A percentile compares a stretch with the other conserved stretches of the same genome.
phyloP scores from a whole-genome alignment of 2,329 filamentous ascomycete genomes.

The Fusarium circinatum region DNA sequence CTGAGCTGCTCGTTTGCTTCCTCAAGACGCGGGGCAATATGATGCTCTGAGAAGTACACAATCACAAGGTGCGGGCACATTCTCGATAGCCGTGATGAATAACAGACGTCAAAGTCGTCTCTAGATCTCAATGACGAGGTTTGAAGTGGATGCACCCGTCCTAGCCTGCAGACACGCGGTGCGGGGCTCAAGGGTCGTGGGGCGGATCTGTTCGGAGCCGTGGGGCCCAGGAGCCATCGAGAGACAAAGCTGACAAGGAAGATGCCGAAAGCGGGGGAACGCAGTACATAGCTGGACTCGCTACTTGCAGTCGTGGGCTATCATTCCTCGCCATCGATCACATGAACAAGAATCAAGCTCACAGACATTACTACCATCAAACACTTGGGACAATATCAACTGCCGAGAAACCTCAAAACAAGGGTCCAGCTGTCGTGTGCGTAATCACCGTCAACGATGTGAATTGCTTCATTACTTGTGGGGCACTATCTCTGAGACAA shows the following conservation, averaged over 20 bases:
- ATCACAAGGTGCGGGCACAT: neutral
- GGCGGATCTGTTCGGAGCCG: conserved; percentile 22
- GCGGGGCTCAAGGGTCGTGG: conserved; percentile 34
- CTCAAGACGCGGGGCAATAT: neutral
- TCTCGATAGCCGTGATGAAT: neutral
- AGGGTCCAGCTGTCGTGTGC: conserved; percentile 26
- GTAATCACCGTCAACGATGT: conserved; percentile 24
- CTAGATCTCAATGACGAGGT: conserved; percentile 34
- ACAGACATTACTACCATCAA: neutral
- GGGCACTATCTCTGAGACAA: conserved; percentile 19
- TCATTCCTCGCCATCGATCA: conserved; percentile 3
- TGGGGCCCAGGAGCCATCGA: conserved; percentile 4
- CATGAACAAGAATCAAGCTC: neutral
- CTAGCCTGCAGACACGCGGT: conserved; percentile 2
- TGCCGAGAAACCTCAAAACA: conserved; percentile 12
- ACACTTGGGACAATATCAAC: neutral
- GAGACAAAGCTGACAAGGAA: conserved; percentile 15
- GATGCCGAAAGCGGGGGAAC: conserved; percentile 31
- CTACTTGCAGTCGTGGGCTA: neutral
- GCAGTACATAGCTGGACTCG: neutral
- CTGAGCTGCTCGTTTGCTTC: neutral
- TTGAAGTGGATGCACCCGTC: conserved; percentile 23
- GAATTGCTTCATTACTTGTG: conserved; percentile 21
- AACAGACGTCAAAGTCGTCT: conserved; percentile 14
- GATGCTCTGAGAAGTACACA: neutral